Evolutionary conservation across 1,284 basidiomycete species (phyloP).

Genomic region (Rhodotorula sp.): DNA sequence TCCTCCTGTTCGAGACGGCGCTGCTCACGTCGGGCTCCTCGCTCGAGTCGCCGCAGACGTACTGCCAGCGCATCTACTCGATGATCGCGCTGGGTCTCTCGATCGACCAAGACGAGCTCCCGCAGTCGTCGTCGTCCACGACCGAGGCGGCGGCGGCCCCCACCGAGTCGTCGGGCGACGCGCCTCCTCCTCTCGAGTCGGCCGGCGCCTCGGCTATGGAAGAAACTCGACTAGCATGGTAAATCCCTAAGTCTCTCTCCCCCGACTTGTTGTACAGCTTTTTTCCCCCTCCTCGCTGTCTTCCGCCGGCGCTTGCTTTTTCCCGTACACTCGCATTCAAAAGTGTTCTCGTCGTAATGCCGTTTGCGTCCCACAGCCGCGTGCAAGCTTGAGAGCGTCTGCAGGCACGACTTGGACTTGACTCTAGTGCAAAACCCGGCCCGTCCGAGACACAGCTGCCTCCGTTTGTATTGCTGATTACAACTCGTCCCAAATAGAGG

Average conservation of each 20-base stretch:
- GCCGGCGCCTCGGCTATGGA: conserved; percentile 50
- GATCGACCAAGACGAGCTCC: conserved; percentile 22
- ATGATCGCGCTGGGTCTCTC: conserved; percentile 77
- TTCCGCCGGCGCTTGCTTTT: no score
- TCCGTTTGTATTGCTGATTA: no score
- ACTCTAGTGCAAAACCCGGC: no score
- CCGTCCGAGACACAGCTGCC: no score
- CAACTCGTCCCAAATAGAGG: no score
- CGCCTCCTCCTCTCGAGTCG: conserved; percentile 37
- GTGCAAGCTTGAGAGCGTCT: no score
- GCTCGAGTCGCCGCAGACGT: conserved; percentile 92
- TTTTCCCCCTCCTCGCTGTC: background rate
- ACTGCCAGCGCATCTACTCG: conserved; percentile 89
- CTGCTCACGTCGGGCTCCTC: conserved; percentile 74
- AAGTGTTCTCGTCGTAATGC: no score
- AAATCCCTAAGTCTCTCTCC: background rate
- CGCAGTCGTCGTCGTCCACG: background rate
- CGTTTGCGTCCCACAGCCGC: no score
- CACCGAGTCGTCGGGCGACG: conserved; percentile 27
- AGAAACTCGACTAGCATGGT: conserved; percentile 53
- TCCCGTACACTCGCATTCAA: no score
- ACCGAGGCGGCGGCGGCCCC: conserved; percentile 48
- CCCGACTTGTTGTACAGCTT: background rate
- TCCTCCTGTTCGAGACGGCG: conserved; percentile 94
- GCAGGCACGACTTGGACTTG: no score